Conservation (phyloP, 345 rosid species). For the Nephelium lappaceum region DNA sequence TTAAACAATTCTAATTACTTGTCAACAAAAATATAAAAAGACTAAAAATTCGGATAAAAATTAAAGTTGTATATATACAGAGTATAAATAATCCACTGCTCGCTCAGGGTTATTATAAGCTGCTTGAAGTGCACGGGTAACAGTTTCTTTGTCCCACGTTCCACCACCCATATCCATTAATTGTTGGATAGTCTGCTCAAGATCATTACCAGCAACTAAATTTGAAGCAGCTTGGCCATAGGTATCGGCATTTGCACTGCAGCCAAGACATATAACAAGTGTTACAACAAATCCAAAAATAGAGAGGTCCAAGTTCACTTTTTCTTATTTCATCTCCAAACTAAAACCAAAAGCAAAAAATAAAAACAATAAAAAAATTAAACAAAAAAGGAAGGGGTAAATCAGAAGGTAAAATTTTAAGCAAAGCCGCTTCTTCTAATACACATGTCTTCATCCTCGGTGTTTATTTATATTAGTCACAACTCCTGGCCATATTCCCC, state of each 20-base stretch:
- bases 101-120: slow-evolving; percentile 98
- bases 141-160: slow-evolving; percentile 93
- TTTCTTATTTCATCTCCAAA: background rate
- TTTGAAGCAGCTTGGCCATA: slow-evolving; percentile 91
- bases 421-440: too few species aligned
- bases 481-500: background rate
- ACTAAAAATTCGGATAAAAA: slow-evolving; percentile 3
- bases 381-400: too few species aligned
- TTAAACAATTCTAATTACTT: slow-evolving; percentile 28
- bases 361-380: too few species aligned
- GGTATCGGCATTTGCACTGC: slow-evolving; percentile 65
- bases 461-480: background rate
- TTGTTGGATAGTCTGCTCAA: slow-evolving; percentile 78
- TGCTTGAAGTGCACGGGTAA: slow-evolving; percentile 91
- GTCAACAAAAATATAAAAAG: slow-evolving; percentile 28
- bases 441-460: too few species aligned
- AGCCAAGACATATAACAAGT: slow-evolving; percentile 9
- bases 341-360: background rate
- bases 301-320: background rate
- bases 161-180: slow-evolving; percentile 98
- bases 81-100: slow-evolving; percentile 95
- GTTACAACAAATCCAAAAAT: background rate
- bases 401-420: background rate
- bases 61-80: slow-evolving; percentile 49
- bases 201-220: slow-evolving; percentile 71